Evolutionary conservation across 441 rosid species (phyloP).

Genomic region (Hura crepitans): DNA sequence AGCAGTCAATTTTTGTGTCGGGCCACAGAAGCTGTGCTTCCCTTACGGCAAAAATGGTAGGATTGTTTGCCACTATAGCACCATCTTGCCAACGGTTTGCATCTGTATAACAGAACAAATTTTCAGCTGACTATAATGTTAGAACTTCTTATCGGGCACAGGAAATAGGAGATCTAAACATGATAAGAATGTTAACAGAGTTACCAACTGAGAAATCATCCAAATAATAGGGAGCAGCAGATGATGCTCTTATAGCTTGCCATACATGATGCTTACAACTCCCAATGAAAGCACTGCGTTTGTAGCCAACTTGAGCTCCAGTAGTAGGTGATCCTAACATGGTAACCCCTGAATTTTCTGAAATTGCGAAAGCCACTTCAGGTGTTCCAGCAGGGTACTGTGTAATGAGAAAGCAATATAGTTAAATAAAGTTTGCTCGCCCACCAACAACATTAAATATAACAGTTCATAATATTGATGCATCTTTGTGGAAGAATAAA

Average conservation of each 20-base stretch:
- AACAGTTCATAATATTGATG: background rate
- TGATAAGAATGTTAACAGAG: slow-evolving; percentile 20
- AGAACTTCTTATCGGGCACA: background rate
- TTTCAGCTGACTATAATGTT: background rate
- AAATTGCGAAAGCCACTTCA: slow-evolving; percentile 65
- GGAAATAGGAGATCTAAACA: slow-evolving; percentile 2
- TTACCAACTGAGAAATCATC: slow-evolving; percentile 97
- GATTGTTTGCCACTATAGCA: slow-evolving; percentile 97
- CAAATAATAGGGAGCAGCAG: slow-evolving; percentile 98
- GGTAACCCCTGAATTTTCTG: slow-evolving; percentile 70
- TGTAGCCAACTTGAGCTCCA: slow-evolving; percentile 83
- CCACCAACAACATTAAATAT: slow-evolving; percentile 1
- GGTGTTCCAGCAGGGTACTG: slow-evolving; percentile 96
- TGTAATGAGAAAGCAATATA: slow-evolving; percentile 24
- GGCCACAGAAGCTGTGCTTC: slow-evolving; percentile 99
- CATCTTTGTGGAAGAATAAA: slow-evolving; percentile 14
- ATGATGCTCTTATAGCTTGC: slow-evolving; percentile 98
- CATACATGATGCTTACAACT: slow-evolving; percentile 92
- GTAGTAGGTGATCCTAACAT: slow-evolving; percentile 58
- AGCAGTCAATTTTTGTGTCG: slow-evolving; percentile 88
- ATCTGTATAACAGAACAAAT: slow-evolving; percentile 34
- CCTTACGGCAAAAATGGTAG: slow-evolving; percentile 83
- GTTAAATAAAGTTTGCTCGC: background rate
- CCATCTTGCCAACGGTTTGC: slow-evolving; percentile 98
- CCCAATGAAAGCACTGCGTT: slow-evolving; percentile 87